Evolutionary conservation across 305 asterid species (phyloP).

Genomic region (Rubia balearica): DNA sequence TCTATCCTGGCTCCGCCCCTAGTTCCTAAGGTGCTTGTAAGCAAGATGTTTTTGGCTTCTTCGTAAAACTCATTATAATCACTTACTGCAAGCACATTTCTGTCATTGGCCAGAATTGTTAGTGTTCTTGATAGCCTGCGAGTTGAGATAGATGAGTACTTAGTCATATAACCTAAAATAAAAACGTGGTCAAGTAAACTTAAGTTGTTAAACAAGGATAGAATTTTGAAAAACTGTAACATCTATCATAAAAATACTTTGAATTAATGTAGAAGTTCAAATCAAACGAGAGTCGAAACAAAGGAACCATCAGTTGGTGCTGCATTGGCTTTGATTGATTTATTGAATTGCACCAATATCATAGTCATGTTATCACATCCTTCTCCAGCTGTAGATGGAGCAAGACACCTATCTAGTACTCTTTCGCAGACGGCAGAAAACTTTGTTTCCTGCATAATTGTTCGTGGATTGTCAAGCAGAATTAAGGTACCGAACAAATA

Average conservation of each 20-base stretch:
- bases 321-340: conserved; percentile 28
- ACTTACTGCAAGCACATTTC: conserved; percentile 68
- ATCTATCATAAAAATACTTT: not conserved
- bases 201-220: not conserved
- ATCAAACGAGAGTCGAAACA: not conserved
- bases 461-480: conserved; percentile 4
- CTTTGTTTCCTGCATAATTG: conserved; percentile 60
- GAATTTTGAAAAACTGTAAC: too few species aligned
- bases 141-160: conserved; percentile 66
- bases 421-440: conserved; percentile 79
- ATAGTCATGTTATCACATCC: conserved; percentile 99
- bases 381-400: conserved; percentile 84
- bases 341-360: conserved; percentile 80
- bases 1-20: too few species aligned
- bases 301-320: conserved; percentile 21
- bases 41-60: conserved; percentile 42
- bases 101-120: conserved; percentile 53
- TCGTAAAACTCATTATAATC: conserved; percentile 72
- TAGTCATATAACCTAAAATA: conserved; percentile 68
- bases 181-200: not conserved
- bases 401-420: conserved; percentile 78
- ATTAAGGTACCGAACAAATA: not conserved
- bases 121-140: conserved; percentile 75
- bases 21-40: conserved; percentile 66
- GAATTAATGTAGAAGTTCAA: not conserved